These are phyloP conservation scores for Colletotrichum theobromicola DNA, from an alignment of 2,329 filamentous ascomycete species.

Conservation along the genomic window DNA sequence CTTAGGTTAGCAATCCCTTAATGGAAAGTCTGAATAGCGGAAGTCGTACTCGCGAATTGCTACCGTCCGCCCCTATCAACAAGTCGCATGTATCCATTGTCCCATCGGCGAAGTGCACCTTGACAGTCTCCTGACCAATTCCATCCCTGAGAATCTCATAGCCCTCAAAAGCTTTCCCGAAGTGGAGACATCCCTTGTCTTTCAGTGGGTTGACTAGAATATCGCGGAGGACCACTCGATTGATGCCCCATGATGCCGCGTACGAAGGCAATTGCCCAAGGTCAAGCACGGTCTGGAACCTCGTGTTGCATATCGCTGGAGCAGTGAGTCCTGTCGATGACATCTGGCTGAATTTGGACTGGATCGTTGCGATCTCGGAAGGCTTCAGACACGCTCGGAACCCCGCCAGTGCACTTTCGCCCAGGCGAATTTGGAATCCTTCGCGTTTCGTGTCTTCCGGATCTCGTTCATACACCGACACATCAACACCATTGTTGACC, in stretches of 20 bases:
- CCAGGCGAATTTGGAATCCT: background rate
- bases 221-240: background rate
- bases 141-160: background rate
- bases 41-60: background rate
- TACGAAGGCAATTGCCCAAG: background rate
- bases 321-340: background rate
- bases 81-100: background rate
- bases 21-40: background rate
- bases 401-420: background rate
- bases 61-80: background rate
- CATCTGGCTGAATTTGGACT: background rate
- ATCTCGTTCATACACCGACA: background rate
- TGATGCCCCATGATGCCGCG: background rate
- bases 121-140: background rate
- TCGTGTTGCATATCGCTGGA: background rate
- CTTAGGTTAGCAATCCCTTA: background rate
- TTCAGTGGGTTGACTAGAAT: background rate
- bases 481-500: background rate
- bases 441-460: background rate
- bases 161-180: background rate
- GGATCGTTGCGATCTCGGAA: background rate
- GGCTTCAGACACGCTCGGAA: background rate
- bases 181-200: background rate
- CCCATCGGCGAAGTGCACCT: background rate
- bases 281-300: background rate